A percentile compares a stretch with the other conserved stretches of the same genome.
Evolutionary conservation across 78 protist genomes (phyloP).

Genomic region (Mastigamoeba balamuthi): DNA sequence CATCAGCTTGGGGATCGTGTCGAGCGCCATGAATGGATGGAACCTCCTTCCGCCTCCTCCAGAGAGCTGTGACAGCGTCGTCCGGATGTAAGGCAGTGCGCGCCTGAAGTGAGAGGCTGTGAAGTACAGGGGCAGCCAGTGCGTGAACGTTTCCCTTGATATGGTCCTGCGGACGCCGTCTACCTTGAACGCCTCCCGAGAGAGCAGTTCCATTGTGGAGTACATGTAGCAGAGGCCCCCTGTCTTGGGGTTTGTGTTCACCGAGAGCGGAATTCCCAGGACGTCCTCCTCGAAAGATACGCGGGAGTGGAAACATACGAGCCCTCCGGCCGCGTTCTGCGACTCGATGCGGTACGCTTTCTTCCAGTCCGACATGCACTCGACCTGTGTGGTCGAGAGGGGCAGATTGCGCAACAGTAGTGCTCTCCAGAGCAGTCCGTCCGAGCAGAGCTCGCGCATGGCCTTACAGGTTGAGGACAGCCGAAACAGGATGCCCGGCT

Average conservation of each 20-base stretch:
- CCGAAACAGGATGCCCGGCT: background rate
- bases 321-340: too few species aligned
- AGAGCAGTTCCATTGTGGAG: background rate
- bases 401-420: background rate
- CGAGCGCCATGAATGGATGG: constrained; percentile 1
- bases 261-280: background rate
- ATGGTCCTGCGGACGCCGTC: background rate
- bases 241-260: background rate
- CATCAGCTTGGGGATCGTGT: constrained; percentile 3
- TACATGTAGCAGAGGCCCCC: background rate
- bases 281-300: constrained; percentile 3
- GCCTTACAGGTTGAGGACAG: background rate
- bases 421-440: background rate
- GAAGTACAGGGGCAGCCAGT: constrained; percentile 13
- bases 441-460: background rate
- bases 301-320: constrained; percentile 8
- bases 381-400: background rate
- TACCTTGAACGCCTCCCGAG: background rate
- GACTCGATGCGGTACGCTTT: too few species aligned
- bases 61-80: background rate
- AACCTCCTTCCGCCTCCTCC: background rate
- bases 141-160: constrained; percentile 10
- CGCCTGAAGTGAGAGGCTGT: background rate
- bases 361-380: background rate
- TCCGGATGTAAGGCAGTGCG: background rate